phyloP scores from a whole-genome alignment of 768 basidiomycete species.

The Termitomyces bulborhizus region DNA sequence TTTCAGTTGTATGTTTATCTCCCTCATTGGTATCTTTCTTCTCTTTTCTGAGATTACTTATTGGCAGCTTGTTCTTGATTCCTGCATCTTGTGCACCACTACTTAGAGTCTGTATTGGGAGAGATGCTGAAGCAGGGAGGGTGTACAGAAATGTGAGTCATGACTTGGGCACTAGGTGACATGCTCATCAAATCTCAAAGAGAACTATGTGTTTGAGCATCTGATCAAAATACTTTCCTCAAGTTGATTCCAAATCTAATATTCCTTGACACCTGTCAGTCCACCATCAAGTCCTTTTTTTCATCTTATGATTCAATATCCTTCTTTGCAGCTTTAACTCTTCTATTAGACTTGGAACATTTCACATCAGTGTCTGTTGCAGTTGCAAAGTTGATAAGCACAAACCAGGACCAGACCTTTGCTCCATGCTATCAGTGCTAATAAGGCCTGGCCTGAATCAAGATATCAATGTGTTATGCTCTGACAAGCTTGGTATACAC shows the following conservation, averaged over 20 bases:
- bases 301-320: too few relatives aligned
- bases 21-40: not conserved
- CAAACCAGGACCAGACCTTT: constrained; percentile 42
- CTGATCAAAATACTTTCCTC: constrained; percentile 16
- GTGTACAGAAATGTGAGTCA: constrained; percentile 66
- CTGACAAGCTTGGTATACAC: constrained; percentile 44
- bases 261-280: not conserved
- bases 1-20: constrained; percentile 64
- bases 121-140: constrained; percentile 66
- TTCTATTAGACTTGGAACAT: constrained; percentile 44
- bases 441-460: constrained; percentile 65
- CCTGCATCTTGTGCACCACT: constrained; percentile 77
- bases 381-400: constrained; percentile 47
- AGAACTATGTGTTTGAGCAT: constrained; percentile 9
- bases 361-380: constrained; percentile 43
- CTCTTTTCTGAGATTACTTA: not conserved
- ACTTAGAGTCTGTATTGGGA: constrained; percentile 50
- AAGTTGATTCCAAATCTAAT: not conserved
- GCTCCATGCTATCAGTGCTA: constrained; percentile 54
- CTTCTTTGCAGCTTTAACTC: constrained; percentile 35
- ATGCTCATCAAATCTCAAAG: constrained; percentile 6
- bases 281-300: not conserved
- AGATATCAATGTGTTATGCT: constrained; percentile 67
- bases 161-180: not conserved
- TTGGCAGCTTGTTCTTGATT: constrained; percentile 63